Base-by-base conservation (phyloP, 805 yeast genomes). In the Myxozyma lipomycoides region DNA sequence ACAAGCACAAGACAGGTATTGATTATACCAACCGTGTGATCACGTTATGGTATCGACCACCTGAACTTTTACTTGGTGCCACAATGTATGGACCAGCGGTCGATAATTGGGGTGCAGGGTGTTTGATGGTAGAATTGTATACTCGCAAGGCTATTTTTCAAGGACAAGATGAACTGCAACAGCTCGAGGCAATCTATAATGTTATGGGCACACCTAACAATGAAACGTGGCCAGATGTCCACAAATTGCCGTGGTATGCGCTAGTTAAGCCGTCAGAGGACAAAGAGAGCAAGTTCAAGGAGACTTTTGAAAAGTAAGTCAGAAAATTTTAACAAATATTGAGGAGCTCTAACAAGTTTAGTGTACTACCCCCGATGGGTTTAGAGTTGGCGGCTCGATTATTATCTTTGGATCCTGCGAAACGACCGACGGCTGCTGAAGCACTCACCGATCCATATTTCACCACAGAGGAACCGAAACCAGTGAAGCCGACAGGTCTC, bases 21-120 rank as follows among this genome's bases (percentile, higher is more conserved):
- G 93, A 89, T 61, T 91, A 91, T 68, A 91, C 98, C 1, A 93
- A 93, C 66, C 72, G 98, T 49, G 98, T 93, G 37, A 93, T 93
- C 47, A 93, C 98, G 0, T 72, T 93, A 35, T 93, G 98, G 98
- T 91, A 93, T 67, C 77, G 98, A 52, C 98, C 98, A 1, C 98
- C 98, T 0, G 98, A 91, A 67, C 74, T 93, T 28, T 71, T 93
- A 35, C 68, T 93, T 51, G 98, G 98, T 1, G 82, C 95, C 0
- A 90, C 98, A 0, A 83, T 82, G 51, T 93, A 93, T 68, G 93
- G 90, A 0, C 71, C 88, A 37, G 96, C 86, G 61, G 93, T 93
- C 7, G 98, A 93, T 64, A 82, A 88, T 59, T 93, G 98, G 98
- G 96, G 98, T 0, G 82, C 88, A 54, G 98, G 98, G 2, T 93